Base-by-base conservation (phyloP, 257 asterid species). In the Plantago ovata region DNA sequence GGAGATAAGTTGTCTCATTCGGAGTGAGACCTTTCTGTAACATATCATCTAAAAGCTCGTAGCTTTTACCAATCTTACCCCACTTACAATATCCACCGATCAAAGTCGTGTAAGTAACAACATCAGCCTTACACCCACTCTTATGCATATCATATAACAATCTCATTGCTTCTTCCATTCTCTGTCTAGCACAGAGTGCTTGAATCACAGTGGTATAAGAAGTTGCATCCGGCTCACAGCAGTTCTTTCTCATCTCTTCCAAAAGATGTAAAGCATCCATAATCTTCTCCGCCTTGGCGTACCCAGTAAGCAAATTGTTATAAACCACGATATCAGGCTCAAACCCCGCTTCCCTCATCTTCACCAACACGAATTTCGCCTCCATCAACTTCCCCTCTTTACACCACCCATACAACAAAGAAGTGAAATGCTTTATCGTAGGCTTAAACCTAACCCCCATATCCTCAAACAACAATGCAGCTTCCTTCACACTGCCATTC, bases 51-150 rank as follows among this genome's bases (percentile, higher is more conserved):
- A 91, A 55, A 65, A 87, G 81, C 74, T 80, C 86, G 18, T 87
- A 85, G 46, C 74, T 94, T 59, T 74, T 81, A 16, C 69, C 77
- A 32, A 75, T 76, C 76, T 81, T 78, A 33, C 90, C 84, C 86
- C 85, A 72, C 73, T 91, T 91, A 54, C 96, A 87, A 60, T 87
- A 87, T n/a, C 96, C 96, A 70, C 95, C 83, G 51, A 91, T 85
- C 73, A 91, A 72, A 58, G 95, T 79, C 33, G 91, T 78, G 74
- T 87, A 87, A 0, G 95, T 76, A 43, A 91, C 81, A 13, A 85
- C 65, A 64, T 91, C 98, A n/a, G 94, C 84, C 61, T 79, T 80
- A 65, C 94, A 83, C 21, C 92, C 91, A 47, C 53, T 72, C 56
- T 55, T 62, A 68, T 85, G 90, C 95, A 91, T 87, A 64, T 91